Percentiles rank a stretch among this genome's conserved stretches.
Evolutionary conservation across 2,329 filamentous ascomycete species (phyloP).

Genomic region (Diaporthe batatas): DNA sequence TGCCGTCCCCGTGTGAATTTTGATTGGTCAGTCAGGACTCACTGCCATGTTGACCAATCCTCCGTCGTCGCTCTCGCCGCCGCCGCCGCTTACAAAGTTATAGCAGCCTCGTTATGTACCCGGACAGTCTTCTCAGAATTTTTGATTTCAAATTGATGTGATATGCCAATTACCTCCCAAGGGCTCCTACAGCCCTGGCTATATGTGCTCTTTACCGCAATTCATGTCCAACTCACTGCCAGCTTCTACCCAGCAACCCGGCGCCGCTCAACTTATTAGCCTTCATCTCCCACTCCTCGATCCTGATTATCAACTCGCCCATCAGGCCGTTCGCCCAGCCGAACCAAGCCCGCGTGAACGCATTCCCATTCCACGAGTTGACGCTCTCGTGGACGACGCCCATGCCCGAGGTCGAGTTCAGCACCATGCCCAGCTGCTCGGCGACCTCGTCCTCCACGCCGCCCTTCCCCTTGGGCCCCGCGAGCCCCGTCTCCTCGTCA

Average conservation of each 20-base stretch:
- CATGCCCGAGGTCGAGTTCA: constrained; percentile 56
- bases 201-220: neutral
- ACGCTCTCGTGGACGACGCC: constrained; percentile 65
- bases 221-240: constrained; percentile 47
- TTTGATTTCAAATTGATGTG: neutral
- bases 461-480: constrained; percentile 47
- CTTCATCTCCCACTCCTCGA: constrained; percentile 49
- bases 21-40: neutral
- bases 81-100: no score
- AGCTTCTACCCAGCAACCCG: constrained; percentile 48
- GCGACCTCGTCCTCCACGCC: constrained; percentile 49
- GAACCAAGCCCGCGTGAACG: constrained; percentile 62
- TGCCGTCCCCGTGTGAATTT: neutral
- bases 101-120: no score
- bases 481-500: constrained; percentile 46
- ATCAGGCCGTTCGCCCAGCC: constrained; percentile 60
- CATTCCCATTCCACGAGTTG: constrained; percentile 55
- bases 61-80: no score
- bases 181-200: neutral
- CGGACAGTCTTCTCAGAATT: no score
- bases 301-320: constrained; percentile 56
- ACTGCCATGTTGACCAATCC: no score
- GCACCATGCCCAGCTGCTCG: constrained; percentile 53
- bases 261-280: constrained; percentile 41
- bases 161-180: no score